Conservation (phyloP, 306 rosid genomes). For the Malus orientalis region DNA sequence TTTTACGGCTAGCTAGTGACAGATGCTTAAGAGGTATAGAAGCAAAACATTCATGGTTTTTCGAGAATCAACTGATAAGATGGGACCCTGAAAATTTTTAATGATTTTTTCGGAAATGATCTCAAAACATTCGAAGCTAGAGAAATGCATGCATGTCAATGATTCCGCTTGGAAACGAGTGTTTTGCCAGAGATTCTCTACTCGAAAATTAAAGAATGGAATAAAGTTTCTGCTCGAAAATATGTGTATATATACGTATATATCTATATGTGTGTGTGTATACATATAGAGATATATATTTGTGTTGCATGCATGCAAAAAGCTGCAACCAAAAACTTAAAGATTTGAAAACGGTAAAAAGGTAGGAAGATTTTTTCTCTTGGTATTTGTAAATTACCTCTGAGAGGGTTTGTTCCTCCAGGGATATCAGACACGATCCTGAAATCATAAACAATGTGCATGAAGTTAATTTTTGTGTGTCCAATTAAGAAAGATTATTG, state of each 20-base stretch:
- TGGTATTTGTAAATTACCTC: constrained; percentile 39
- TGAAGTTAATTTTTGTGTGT: not conserved
- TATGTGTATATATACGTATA: too few relatives aligned
- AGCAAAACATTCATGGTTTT: not conserved
- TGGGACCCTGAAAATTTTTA: constrained; percentile 5
- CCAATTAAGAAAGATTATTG: not conserved
- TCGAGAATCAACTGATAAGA: constrained; percentile 12
- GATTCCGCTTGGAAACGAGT: not conserved
- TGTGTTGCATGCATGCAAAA: not conserved
- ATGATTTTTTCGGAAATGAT: not conserved
- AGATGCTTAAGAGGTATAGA: constrained; percentile 23
- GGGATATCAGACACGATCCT: constrained; percentile 84
- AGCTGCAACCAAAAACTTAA: not conserved
- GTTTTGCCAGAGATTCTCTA: not conserved
- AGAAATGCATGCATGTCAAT: constrained; percentile 30
- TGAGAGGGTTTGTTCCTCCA: constrained; percentile 56
- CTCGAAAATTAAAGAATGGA: not conserved
- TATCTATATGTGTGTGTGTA: too few relatives aligned
- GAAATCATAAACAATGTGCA: constrained; percentile 4
- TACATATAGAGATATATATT: too few relatives aligned
- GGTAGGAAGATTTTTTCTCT: not conserved
- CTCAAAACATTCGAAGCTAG: constrained; percentile 12
- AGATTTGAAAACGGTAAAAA: not conserved
- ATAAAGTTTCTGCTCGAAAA: not conserved
- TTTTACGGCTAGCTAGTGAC: constrained; percentile 5